Evolutionary conservation across 2,329 filamentous ascomycete species (phyloP), one percentile per base, ranked within the genome.

Genomic region (Colletotrichum chlorophyti): DNA sequence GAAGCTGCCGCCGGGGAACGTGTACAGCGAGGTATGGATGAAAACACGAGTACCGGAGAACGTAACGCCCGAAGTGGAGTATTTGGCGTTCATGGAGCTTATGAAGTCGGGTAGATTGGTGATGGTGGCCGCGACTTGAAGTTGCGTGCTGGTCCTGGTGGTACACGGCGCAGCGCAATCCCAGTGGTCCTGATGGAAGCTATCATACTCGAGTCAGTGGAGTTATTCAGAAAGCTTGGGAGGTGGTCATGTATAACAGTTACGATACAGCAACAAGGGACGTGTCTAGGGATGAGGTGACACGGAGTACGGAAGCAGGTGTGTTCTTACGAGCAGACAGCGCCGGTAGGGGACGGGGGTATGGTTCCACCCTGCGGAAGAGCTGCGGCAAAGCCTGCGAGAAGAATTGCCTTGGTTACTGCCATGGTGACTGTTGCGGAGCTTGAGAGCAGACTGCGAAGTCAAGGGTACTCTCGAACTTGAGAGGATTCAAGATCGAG

Each of bases 121-220:
- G 53, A 65, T 47, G 10, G 63, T 65, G 17, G 57, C 60, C 14
- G 63, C 59, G 21, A 65, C 38, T 14, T 66, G 68, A 29, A 63
- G 68, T 9, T 61, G 58, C 2, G 66, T 65, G 31, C 63, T 67
- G 6, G 61, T 41, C 34, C 64, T 63, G 1, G 65, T 68, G 31
- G 67, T 46, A 32, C 67, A 66, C 60, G 41, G 64, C 58, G 57
- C 65, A 9, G 54, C 58, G n/a, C 67, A 66, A 54, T 69, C 65
- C 49, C 43, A 48, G 38, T 65, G 46, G 38, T 55, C 43, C 38
- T 54, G 17, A 31, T 57, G 43, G 51, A 59, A 53, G 45, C 43
- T 60, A 21, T 15, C 26, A 23, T 7, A 3, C 12, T 23, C 31
- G 12, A 6, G 34, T 23, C 5, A 23, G 40, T 38, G 5, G 3